Evolutionary conservation across 768 basidiomycete genomes (phyloP), one percentile per base, ranked within the genome.

Genomic region (Phlebiopsis gigantea): DNA sequence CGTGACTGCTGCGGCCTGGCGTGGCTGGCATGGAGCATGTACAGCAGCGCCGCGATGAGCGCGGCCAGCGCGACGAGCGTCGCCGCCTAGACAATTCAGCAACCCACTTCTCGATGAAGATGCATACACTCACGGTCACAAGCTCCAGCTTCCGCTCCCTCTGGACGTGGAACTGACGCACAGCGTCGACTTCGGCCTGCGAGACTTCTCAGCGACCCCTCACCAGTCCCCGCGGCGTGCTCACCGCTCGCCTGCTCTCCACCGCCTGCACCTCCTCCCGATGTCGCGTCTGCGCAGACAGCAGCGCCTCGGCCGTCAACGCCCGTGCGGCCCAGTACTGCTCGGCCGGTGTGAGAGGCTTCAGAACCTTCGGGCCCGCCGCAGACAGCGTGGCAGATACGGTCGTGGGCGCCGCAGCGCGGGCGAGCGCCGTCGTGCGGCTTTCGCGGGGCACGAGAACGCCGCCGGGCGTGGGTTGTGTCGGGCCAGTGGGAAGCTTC

Each of bases 261-360:
- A 82, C 49, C 15, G 65, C 69, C 56, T 69, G 72, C 29, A 87
- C 62, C 47, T 87, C 84, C 10, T 67, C 66, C 43, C 78, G 75
- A 64, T 86, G 82, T 19, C 65, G 68, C 29, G 72, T 71, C 39
- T 75, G 75, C 24, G 78, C 79, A 0, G 75, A 69, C 2, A 89
- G 73, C 39, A 85, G 67, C 2, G 82, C 77, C 65, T 90, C 88
- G 0, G 87, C 87, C 2, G 79, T 75, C 22, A 86, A 61, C 2
- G 87, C 85, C 2, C 87, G 80, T 15, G 79, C 71, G 25, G 82
- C 83, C 88, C 88, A 89, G 63, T 87, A 86, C 58, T 80, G 81
- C 61, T 83, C 84, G 1, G 59, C 34, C 1, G 53, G 44, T 2
- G 58, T 57, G 15, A 60, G 43, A 1, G 62, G 56, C 17, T 51